phyloP scores from a whole-genome alignment of 2,329 filamentous ascomycete species.

The Xylariaceae sp. region DNA sequence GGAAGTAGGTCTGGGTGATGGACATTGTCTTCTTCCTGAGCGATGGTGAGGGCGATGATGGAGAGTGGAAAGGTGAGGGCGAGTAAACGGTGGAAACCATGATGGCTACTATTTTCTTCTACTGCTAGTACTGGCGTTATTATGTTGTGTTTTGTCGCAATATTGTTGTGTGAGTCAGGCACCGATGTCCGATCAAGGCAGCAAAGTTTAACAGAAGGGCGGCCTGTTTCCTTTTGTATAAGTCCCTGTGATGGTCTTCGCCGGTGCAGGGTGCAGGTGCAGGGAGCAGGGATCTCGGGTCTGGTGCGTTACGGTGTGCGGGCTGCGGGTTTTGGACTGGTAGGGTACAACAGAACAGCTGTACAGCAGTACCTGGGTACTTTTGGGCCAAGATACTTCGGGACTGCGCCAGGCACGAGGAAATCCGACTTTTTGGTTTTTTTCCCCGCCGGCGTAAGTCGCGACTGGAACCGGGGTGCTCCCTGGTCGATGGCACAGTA shows the following conservation, averaged over 20 bases:
- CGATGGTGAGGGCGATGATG: slow-evolving; percentile 29
- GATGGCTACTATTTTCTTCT: slow-evolving; percentile 7
- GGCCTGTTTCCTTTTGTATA: slow-evolving; percentile 29
- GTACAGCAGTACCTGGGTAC: slow-evolving; percentile 4
- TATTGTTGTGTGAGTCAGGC: slow-evolving; percentile 34
- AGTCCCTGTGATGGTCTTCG: slow-evolving; percentile 21
- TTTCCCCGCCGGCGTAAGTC: slow-evolving; percentile 18
- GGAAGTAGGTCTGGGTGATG: slow-evolving; percentile 96
- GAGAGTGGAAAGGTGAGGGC: slow-evolving; percentile 23
- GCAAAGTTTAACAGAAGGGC: slow-evolving; percentile 23
- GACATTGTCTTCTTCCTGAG: slow-evolving; percentile 80
- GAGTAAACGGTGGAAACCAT: slow-evolving; percentile 32
- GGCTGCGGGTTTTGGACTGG: slow-evolving; percentile 1
- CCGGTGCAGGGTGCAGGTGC: slow-evolving; percentile 19
- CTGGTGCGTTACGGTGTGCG: neutral
- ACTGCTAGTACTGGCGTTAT: slow-evolving; percentile 25
- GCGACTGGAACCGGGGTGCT: slow-evolving; percentile 9
- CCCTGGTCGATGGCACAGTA: slow-evolving; percentile 4
- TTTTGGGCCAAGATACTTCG: neutral
- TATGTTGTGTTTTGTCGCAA: slow-evolving; percentile 26
- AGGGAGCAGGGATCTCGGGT: slow-evolving; percentile 12
- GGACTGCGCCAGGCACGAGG: slow-evolving; percentile 14
- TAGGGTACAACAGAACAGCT: slow-evolving; percentile 11
- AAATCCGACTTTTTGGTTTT: slow-evolving; percentile 15
- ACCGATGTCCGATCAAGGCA: slow-evolving; percentile 31